These are phyloP conservation scores for Calocera cornea DNA, from an alignment of 768 basidiomycete species.

Conservation along the genomic window DNA sequence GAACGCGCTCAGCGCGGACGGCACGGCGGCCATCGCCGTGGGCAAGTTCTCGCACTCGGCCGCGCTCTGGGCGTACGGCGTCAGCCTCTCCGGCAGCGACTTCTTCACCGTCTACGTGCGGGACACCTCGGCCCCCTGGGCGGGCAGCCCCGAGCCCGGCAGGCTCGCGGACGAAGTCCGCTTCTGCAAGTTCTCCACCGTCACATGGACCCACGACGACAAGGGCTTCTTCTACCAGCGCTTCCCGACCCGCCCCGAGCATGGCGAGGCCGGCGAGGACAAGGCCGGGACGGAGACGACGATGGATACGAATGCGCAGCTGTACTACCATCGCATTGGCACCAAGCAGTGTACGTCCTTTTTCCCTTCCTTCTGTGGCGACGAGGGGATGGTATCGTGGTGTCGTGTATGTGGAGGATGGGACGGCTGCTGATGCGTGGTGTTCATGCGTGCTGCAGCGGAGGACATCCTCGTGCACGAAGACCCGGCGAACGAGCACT, in stretches of 20 bases:
- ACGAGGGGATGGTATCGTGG: no score
- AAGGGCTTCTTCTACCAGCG: conserved; percentile 81
- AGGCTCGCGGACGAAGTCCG: conserved; percentile 53
- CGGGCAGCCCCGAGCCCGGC: conserved; percentile 23
- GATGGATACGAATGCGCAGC: conserved; percentile 52
- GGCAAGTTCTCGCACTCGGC: conserved; percentile 53
- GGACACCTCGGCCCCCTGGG: conserved; percentile 44
- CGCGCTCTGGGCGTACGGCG: conserved; percentile 62
- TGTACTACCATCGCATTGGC: conserved; percentile 63
- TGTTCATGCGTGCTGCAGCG: conserved; percentile 26
- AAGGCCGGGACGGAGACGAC: conserved; percentile 45
- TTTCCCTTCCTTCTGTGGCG: neutral
- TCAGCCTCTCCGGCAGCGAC: conserved; percentile 60
- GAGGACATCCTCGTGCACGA: conserved; percentile 55
- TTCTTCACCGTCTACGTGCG: conserved; percentile 57
- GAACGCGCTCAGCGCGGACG: conserved; percentile 58
- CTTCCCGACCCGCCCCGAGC: conserved; percentile 40
- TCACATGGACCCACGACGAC: conserved; percentile 64
- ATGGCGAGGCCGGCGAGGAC: conserved; percentile 36
- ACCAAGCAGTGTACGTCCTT: conserved; percentile 45
- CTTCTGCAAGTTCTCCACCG: conserved; percentile 61
- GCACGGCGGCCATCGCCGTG: conserved; percentile 48
- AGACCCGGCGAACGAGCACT: conserved; percentile 49
- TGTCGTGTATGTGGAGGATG: no score
- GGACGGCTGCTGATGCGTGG: no score